Evolutionary conservation across 2,329 filamentous ascomycete species (phyloP).

Genomic region (Ceratocystis alfenasii): DNA sequence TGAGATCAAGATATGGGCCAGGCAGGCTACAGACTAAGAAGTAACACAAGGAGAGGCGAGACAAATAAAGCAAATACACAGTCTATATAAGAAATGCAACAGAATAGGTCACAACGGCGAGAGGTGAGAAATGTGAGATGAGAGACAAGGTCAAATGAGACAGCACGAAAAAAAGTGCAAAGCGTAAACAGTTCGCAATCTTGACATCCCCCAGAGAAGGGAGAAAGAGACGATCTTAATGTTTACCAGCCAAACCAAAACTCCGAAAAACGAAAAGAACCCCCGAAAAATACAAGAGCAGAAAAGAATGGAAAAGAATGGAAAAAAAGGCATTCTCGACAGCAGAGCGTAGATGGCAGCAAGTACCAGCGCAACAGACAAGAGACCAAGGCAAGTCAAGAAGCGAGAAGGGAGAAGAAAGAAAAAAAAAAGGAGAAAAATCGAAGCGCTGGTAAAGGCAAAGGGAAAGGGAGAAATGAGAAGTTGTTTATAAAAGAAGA

Average conservation of each 20-base stretch:
- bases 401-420: constrained; percentile 18
- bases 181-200: constrained; percentile 8
- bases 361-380: neutral
- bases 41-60: neutral
- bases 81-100: neutral
- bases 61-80: neutral
- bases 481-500: neutral
- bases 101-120: no score
- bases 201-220: constrained; percentile 8
- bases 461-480: neutral
- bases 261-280: neutral
- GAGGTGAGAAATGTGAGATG: no score
- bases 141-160: no score
- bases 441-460: constrained; percentile 5
- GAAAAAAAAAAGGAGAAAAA: constrained; percentile 17
- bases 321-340: neutral
- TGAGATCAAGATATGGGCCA: neutral
- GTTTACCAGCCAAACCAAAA: constrained; percentile 19
- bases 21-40: neutral
- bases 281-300: neutral
- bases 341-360: neutral
- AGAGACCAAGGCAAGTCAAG: neutral
- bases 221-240: constrained; percentile 6
- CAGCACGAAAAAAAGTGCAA: neutral
- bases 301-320: neutral